phyloP scores from a whole-genome alignment of 2,329 filamentous ascomycete genomes.

The Chrysosphaeria jannelii region DNA sequence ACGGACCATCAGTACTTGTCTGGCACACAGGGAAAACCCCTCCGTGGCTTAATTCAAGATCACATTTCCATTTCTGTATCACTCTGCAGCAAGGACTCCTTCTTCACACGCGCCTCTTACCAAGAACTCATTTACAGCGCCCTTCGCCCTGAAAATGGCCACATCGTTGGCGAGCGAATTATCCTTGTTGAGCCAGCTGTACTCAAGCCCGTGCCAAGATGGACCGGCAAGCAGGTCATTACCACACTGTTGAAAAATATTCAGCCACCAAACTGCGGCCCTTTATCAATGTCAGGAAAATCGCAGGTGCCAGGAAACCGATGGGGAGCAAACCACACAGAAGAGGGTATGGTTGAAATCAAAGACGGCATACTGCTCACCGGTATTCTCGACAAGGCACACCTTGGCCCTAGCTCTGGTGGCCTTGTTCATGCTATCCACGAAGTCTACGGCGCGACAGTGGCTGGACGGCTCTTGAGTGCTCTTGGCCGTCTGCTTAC shows the following conservation, averaged over 20 bases:
- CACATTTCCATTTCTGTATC: constrained; percentile 85
- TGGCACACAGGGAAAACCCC: constrained; percentile 70
- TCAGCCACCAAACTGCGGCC: constrained; percentile 41
- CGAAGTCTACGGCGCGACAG: constrained; percentile 67
- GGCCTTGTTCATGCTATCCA: constrained; percentile 81
- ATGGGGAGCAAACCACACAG: constrained; percentile 41
- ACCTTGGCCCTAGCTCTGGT: constrained; percentile 64
- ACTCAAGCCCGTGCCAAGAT: constrained; percentile 49
- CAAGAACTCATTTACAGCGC: constrained; percentile 83
- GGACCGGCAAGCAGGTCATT: constrained; percentile 93
- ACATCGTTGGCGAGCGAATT: constrained; percentile 58
- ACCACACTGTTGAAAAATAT: constrained; percentile 86
- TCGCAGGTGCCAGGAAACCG: constrained; percentile 48
- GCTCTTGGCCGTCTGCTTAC: constrained; percentile 73
- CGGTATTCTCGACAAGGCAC: constrained; percentile 84
- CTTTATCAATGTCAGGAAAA: constrained; percentile 51
- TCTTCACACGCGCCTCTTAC: constrained; percentile 69
- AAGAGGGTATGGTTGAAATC: constrained; percentile 60
- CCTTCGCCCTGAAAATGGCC: constrained; percentile 65
- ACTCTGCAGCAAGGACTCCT: constrained; percentile 71
- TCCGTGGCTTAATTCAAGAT: constrained; percentile 92
- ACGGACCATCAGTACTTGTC: constrained; percentile 95
- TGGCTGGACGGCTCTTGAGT: constrained; percentile 67
- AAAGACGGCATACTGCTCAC: constrained; percentile 64
- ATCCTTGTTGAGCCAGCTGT: constrained; percentile 55